A percentile compares a stretch with the other conserved stretches of the same genome.
phyloP scores from a whole-genome alignment of 2,329 filamentous ascomycete genomes.

The Rasamsonia emersonii region DNA sequence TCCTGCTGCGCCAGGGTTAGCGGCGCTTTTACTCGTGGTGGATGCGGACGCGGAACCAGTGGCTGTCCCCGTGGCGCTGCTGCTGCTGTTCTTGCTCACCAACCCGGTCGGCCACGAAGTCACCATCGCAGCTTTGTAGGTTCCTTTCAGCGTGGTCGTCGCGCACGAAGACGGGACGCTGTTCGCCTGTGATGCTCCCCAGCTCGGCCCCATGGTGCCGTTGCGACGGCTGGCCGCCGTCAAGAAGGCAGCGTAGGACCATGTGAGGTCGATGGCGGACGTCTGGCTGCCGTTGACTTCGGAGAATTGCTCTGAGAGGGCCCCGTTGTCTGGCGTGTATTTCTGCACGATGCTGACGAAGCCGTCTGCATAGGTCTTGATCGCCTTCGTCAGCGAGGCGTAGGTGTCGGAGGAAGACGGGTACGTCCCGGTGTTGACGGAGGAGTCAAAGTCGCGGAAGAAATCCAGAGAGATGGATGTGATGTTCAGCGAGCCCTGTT shows the following conservation, averaged over 20 bases:
- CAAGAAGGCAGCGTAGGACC: conserved; percentile 37
- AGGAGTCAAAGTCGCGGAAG: conserved; percentile 58
- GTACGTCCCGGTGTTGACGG: conserved; percentile 56
- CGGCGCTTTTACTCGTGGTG: too few species aligned
- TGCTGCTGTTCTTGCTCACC: not conserved
- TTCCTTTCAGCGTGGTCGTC: not conserved
- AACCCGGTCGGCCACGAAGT: conserved; percentile 1
- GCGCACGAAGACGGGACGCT: not conserved
- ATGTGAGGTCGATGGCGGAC: conserved; percentile 36
- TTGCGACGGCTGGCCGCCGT: conserved; percentile 24
- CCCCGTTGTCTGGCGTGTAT: conserved; percentile 9
- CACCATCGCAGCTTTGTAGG: not conserved
- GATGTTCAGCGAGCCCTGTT: conserved; percentile 54
- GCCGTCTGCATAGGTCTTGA: conserved; percentile 55
- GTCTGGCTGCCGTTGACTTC: conserved; percentile 24
- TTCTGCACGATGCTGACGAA: conserved; percentile 39
- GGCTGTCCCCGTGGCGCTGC: too few species aligned
- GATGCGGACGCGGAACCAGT: too few species aligned
- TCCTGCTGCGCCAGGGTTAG: too few species aligned
- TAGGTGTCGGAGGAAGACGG: conserved; percentile 47
- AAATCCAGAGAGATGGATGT: conserved; percentile 59
- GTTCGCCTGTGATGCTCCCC: conserved; percentile 7
- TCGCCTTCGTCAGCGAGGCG: conserved; percentile 48
- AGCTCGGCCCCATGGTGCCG: conserved; percentile 7
- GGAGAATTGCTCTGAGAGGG: conserved; percentile 34